Conservation (phyloP, 2,329 filamentous ascomycete species). For the Pseudogymnoascus sp. region DNA sequence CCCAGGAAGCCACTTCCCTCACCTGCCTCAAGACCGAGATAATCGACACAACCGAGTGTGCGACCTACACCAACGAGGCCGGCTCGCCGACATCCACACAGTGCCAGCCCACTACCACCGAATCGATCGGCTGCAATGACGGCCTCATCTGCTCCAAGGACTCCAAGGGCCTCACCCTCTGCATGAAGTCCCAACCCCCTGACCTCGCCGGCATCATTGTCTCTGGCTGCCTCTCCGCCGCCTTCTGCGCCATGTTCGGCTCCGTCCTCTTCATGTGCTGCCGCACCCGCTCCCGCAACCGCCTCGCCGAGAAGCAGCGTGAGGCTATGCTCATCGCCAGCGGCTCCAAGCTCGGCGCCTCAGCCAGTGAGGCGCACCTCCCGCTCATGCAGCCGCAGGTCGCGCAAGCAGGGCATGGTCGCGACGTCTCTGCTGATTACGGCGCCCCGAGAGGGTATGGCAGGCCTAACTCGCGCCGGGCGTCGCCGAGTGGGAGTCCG, state of each 20-base stretch:
- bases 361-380: conserved; percentile 1
- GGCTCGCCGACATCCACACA: neutral
- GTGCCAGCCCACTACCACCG: neutral
- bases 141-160: conserved; percentile 6
- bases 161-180: neutral
- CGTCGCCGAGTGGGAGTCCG: neutral
- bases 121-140: conserved; percentile 3
- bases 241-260: conserved; percentile 10
- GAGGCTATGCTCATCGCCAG: conserved; percentile 2
- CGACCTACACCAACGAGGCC: neutral
- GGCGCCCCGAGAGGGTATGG: neutral
- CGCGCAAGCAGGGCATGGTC: neutral
- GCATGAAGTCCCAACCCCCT: neutral
- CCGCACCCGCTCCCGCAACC: conserved; percentile 2
- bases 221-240: neutral
- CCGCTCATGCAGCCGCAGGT: neutral
- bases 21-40: neutral
- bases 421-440: neutral
- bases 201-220: neutral
- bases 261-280: conserved; percentile 7
- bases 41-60: neutral
- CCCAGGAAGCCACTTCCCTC: neutral
- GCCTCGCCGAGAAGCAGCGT: neutral
- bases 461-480: neutral
- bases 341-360: neutral